Percentiles rank a stretch among this genome's conserved stretches.
Conservation (phyloP, 306 rosid species). For the Begonia peltatifolia region DNA sequence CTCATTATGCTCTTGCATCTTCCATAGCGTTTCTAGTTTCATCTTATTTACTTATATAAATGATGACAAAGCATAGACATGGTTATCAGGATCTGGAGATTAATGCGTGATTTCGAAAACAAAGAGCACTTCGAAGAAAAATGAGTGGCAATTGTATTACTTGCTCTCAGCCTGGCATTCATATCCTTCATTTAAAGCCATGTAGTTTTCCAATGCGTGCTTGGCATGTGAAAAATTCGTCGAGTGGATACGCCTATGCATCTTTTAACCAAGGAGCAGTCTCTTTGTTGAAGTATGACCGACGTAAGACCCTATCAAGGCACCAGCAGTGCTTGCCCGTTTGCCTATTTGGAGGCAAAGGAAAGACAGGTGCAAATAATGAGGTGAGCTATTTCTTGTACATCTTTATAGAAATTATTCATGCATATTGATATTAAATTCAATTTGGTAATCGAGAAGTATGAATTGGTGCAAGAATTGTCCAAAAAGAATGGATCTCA, state of each 20-base stretch:
- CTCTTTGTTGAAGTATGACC: conserved; percentile 17
- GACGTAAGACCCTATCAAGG: background rate
- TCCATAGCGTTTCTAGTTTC: too few species aligned
- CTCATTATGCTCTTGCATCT: too few species aligned
- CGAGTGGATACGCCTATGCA: conserved; percentile 2
- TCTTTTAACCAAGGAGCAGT: conserved; percentile 14
- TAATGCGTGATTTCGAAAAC: conserved; percentile 5
- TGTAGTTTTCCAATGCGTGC: conserved; percentile 8
- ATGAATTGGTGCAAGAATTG: background rate
- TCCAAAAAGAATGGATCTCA: background rate
- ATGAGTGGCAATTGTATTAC: conserved; percentile 29
- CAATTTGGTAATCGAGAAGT: background rate
- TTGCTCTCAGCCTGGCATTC: conserved; percentile 13
- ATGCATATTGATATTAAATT: background rate
- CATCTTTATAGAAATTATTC: background rate
- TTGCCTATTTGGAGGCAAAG: conserved; percentile 41
- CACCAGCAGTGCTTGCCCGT: conserved; percentile 18
- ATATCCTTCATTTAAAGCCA: conserved; percentile 11
- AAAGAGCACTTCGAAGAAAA: conserved; percentile 12
- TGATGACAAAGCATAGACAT: too few species aligned
- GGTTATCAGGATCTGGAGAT: conserved; percentile 9
- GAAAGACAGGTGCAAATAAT: conserved; percentile 24
- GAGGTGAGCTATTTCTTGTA: conserved; percentile 22
- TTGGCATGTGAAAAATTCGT: background rate
- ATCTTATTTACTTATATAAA: too few species aligned